Percentiles rank a stretch among this genome's conserved stretches.
Evolutionary conservation across 768 basidiomycete species (phyloP).

Genomic region (Mycena olivaceomarginata): DNA sequence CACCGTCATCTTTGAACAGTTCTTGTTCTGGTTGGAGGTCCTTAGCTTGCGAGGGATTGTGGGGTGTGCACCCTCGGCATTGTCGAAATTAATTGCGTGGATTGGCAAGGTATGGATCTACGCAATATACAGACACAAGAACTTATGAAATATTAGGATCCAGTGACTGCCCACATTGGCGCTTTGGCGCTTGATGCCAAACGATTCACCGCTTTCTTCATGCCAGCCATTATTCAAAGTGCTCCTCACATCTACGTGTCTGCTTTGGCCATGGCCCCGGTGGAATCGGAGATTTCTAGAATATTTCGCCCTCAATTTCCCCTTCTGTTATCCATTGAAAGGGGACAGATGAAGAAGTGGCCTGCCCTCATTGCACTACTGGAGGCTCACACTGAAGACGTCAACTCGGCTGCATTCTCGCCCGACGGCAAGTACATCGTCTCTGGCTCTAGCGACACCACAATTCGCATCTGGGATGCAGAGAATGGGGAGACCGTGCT

Average conservation of each 20-base stretch:
- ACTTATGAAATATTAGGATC: no score
- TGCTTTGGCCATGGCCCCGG: background rate
- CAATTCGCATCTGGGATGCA: background rate
- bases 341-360: background rate
- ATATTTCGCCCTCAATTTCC: background rate
- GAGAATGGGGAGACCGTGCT: background rate
- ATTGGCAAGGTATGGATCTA: no score
- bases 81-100: no score
- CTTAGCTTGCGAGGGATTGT: no score
- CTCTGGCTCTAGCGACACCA: background rate
- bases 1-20: no score
- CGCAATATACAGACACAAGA: no score
- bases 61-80: no score
- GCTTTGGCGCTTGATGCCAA: background rate
- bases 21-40: no score
- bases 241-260: slow-evolving; percentile 24
- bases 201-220: slow-evolving; percentile 7
- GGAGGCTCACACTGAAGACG: background rate
- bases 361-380: background rate
- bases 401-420: background rate
- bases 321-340: background rate
- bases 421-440: background rate
- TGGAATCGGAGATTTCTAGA: background rate
- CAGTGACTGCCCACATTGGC: background rate
- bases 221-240: background rate